A percentile compares a stretch with the other conserved stretches of the same genome.
Evolutionary conservation across 1,139 yeast genomes (phyloP).

Genomic region (Magnusiomyces suaveolens): DNA sequence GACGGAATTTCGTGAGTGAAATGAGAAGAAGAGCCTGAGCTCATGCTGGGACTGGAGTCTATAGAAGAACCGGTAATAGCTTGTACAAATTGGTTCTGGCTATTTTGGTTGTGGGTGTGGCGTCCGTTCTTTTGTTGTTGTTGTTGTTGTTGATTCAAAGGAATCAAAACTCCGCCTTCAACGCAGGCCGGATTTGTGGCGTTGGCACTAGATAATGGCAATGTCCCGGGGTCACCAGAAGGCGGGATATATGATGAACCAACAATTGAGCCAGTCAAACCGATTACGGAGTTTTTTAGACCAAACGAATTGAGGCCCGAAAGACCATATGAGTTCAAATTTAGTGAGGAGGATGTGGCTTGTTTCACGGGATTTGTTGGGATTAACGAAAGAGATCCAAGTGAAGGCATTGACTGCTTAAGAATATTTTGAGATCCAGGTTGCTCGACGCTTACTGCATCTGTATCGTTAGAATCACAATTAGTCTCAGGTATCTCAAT

Average conservation of each 20-base stretch:
- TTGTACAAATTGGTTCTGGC: not conserved
- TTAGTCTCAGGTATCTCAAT: not conserved
- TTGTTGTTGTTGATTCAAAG: not conserved
- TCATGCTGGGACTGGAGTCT: not conserved
- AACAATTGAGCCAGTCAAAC: not conserved
- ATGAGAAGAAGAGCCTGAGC: constrained; percentile 1
- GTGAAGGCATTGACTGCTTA: not conserved
- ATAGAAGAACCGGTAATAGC: not conserved
- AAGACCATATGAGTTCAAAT: not conserved
- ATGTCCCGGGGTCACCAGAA: not conserved
- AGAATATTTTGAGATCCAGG: not conserved
- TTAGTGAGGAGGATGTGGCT: not conserved
- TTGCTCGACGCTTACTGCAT: not conserved
- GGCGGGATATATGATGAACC: not conserved
- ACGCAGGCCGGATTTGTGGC: not conserved
- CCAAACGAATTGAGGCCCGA: not conserved
- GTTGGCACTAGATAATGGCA: not conserved
- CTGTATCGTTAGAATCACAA: not conserved
- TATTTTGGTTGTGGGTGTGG: not conserved
- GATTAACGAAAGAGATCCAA: not conserved
- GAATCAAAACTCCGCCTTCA: not conserved
- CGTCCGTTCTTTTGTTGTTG: not conserved
- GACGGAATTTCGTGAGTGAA: not conserved
- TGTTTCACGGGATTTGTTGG: not conserved
- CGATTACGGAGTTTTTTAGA: not conserved